Evolutionary conservation across 441 rosid genomes (phyloP).

Genomic region (Populus trichocarpa): DNA sequence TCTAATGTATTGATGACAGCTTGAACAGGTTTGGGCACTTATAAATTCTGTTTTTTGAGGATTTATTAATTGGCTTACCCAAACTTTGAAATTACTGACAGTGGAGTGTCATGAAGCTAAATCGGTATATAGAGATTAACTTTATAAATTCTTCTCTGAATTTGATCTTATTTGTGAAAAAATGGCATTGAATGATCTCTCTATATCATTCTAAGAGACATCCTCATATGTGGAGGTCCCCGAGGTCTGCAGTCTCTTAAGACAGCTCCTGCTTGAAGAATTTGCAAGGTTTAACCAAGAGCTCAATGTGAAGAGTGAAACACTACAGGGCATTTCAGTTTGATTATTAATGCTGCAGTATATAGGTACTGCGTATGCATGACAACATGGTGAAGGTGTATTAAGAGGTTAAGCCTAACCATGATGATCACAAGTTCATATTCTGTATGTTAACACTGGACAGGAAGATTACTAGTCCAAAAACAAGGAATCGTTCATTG

Average conservation of each 20-base stretch:
- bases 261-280: background rate
- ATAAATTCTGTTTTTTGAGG: no score
- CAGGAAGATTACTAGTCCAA: background rate
- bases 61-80: background rate
- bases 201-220: background rate
- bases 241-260: background rate
- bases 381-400: background rate
- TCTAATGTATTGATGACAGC: no score
- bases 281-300: background rate
- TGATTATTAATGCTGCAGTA: background rate
- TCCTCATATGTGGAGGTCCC: background rate
- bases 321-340: background rate
- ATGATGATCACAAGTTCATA: background rate
- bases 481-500: background rate
- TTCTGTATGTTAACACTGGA: background rate
- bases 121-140: background rate
- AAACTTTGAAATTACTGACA: background rate
- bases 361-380: background rate
- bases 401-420: background rate
- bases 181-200: background rate
- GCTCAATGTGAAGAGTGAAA: background rate
- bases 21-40: no score
- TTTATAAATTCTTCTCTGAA: background rate
- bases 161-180: background rate
- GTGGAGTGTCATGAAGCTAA: background rate